Evolutionary conservation across 352 stramenopile genomes (phyloP).

Genomic region (Phytophthora capsici): DNA sequence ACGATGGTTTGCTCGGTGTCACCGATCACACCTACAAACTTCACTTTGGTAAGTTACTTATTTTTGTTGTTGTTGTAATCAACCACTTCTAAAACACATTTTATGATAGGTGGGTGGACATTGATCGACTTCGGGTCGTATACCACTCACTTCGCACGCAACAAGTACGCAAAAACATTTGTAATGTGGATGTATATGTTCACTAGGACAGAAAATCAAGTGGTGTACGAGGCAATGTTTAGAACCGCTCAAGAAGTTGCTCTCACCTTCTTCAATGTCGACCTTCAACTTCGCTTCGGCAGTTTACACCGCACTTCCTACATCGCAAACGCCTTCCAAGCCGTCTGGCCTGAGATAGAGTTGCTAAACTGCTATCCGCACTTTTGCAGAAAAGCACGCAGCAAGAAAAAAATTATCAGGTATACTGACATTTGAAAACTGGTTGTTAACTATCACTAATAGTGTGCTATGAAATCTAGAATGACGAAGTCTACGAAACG

Average conservation of each 20-base stretch:
- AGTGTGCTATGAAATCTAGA: too few species aligned
- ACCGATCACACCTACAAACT: not conserved
- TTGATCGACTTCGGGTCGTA: slow-evolving; percentile 33
- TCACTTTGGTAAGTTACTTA: not conserved
- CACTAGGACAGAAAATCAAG: slow-evolving; percentile 23
- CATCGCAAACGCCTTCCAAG: too few species aligned
- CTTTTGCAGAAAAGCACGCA: too few species aligned
- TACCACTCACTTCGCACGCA: slow-evolving; percentile 7
- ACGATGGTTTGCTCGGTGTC: not conserved
- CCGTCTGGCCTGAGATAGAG: too few species aligned
- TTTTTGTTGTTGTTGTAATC: not conserved
- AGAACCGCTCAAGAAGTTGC: not conserved
- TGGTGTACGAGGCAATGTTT: slow-evolving; percentile 18
- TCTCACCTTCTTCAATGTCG: not conserved
- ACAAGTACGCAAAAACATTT: slow-evolving; percentile 27
- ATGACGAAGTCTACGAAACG: too few species aligned
- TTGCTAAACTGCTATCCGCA: too few species aligned
- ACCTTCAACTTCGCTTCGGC: not conserved
- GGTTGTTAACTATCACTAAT: too few species aligned
- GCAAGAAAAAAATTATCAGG: too few species aligned
- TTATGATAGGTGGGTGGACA: slow-evolving; percentile 15
- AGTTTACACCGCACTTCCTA: too few species aligned
- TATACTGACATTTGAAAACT: too few species aligned
- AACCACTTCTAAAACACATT: not conserved
- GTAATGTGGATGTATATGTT: slow-evolving; percentile 31